Percentiles rank a stretch among this genome's conserved stretches.
Evolutionary conservation across 768 basidiomycete genomes (phyloP).

Genomic region (Strobilomyces dryophilus): DNA sequence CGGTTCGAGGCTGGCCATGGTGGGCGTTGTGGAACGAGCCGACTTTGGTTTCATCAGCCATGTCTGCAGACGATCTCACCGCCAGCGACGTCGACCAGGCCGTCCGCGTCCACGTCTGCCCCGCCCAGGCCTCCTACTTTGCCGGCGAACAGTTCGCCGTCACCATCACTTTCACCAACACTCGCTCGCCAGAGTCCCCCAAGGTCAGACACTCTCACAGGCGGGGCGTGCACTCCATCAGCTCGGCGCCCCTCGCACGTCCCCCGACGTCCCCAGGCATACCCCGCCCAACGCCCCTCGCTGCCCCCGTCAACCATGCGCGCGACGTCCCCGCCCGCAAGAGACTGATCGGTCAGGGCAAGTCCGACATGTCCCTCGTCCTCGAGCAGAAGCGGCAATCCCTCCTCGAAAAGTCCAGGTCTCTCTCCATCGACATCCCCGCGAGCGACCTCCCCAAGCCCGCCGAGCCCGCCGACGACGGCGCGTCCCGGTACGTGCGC

Average conservation of each 20-base stretch:
- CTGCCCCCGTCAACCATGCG: slow-evolving; percentile 19
- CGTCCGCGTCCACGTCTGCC: slow-evolving; percentile 68
- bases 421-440: slow-evolving; percentile 62
- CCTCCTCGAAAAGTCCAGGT: slow-evolving; percentile 47
- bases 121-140: slow-evolving; percentile 86
- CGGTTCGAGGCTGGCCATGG: slow-evolving; percentile 66
- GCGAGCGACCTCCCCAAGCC: slow-evolving; percentile 39
- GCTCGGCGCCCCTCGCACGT: slow-evolving; percentile 74
- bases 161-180: slow-evolving; percentile 84
- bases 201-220: slow-evolving; percentile 46
- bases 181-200: slow-evolving; percentile 47
- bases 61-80: slow-evolving; percentile 18
- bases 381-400: slow-evolving; percentile 53
- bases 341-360: slow-evolving; percentile 51
- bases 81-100: slow-evolving; percentile 37
- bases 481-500: slow-evolving; percentile 25
- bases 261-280: slow-evolving; percentile 82
- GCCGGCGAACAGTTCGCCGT: slow-evolving; percentile 87
- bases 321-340: slow-evolving; percentile 41
- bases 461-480: slow-evolving; percentile 1
- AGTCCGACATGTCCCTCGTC: slow-evolving; percentile 42
- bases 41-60: background rate
- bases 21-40: slow-evolving; percentile 14
- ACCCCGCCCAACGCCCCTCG: slow-evolving; percentile 35
- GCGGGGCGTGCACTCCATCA: slow-evolving; percentile 75